A percentile compares a stretch with the other conserved stretches of the same genome.
These are phyloP conservation scores for Ceratobasidium sp. DNA, from an alignment of 1,284 basidiomycete genomes.

Conservation along the genomic window DNA sequence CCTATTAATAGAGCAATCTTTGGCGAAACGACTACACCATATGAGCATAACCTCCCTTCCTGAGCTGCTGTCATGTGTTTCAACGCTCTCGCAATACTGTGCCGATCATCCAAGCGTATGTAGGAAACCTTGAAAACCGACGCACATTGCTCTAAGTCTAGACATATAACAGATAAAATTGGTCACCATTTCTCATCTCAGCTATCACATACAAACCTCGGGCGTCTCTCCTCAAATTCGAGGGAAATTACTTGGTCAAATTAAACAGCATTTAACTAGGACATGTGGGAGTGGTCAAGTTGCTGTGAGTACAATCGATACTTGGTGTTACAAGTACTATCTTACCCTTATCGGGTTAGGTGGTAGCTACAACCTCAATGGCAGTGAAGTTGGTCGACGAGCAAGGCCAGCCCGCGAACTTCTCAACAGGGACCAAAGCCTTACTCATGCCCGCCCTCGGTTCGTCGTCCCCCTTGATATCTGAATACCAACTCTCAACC, in stretches of 20 bases:
- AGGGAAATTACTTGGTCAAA: conserved; percentile 25
- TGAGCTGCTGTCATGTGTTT: conserved; percentile 32
- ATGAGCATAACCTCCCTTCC: conserved; percentile 24
- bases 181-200: conserved; percentile 31
- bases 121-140: neutral
- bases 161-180: conserved; percentile 28
- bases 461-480: neutral
- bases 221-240: conserved; percentile 8
- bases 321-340: neutral
- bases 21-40: conserved; percentile 1
- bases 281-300: conserved; percentile 33
- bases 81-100: conserved; percentile 36
- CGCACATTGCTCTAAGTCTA: neutral
- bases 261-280: conserved; percentile 33
- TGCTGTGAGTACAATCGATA: conserved; percentile 13
- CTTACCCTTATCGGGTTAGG: neutral
- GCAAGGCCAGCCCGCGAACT: conserved; percentile 40
- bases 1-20: neutral
- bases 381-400: conserved; percentile 35
- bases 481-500: neutral
- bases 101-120: conserved; percentile 35
- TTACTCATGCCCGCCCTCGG: conserved; percentile 36
- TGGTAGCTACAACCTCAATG: conserved; percentile 41
- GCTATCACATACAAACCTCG: conserved; percentile 37
- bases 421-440: conserved; percentile 43